Evolutionary conservation across 176 grass and related monocot species (phyloP), one percentile per base, ranked within the genome.

Genomic region (Oropetium thomaeum): DNA sequence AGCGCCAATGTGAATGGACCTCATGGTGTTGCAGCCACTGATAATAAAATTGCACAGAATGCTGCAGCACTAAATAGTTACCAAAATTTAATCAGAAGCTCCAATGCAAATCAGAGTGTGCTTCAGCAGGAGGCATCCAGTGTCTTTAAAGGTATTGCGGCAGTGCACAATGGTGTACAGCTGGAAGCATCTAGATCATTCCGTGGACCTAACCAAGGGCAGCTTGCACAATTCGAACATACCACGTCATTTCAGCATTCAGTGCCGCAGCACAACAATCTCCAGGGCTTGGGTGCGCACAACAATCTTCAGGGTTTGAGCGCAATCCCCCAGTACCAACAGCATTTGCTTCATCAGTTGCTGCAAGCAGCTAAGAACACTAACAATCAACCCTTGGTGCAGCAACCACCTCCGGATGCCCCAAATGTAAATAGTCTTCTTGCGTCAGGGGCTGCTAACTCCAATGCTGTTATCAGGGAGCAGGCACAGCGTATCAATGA

Each of bases 311-410:
- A 84, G 58, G 37, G 74, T 66, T 28, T 85, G 44, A 80, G 74
- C 14, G 62, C 22, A 51, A 85, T 52, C 43, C 60, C 90, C 54
- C 85, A 98, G 14, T 61, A 89, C 62, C 91, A 95, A 65, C 91
- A 92, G 20, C 96, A 88, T 79, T 87, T 84, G 23, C 74, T 95
- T 29, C 85, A 99, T 65, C 89, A 99, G 80, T 65, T 99, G 73
- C 73, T 99, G 74, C 89, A 95, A 66, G 91, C 92, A 73, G 87
- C 81, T 39, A 90, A 87, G 72, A 98, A 90, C 70, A 86, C 82
- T 16, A 89, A 82, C 32, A 78, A 62, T 39, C 80, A 57, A 0
- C 1, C 48, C 59, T 22, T 89, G 71, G 35, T 27, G 15, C 85
- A 80, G 15, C 90, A 93, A 27, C 58, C 73, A 4, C 58, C 72